Evolutionary conservation across 176 grass and related monocot species (phyloP).

Genomic region (Alopecurus myosuroides): DNA sequence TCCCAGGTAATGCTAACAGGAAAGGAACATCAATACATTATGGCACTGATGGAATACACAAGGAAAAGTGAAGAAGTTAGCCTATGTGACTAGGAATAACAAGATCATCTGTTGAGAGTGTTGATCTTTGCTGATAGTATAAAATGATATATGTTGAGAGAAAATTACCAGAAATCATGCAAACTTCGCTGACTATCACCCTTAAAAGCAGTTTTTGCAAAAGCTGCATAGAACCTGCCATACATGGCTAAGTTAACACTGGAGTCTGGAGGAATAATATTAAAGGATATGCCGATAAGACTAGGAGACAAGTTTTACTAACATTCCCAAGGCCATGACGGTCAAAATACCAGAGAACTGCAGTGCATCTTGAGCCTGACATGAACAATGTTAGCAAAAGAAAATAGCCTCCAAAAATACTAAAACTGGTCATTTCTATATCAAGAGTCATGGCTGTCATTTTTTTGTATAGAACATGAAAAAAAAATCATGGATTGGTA

Average conservation of each 20-base stretch:
- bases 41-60: background rate
- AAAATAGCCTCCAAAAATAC: constrained; percentile 5
- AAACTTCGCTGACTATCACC: constrained; percentile 81
- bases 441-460: background rate
- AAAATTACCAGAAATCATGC: constrained; percentile 86
- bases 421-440: background rate
- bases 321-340: constrained; percentile 97
- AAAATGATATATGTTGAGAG: constrained; percentile 7
- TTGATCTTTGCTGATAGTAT: background rate
- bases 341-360: constrained; percentile 85
- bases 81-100: background rate
- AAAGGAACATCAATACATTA: background rate
- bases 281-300: constrained; percentile 13
- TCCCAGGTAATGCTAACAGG: background rate
- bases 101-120: background rate
- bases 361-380: constrained; percentile 75
- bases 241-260: constrained; percentile 22
- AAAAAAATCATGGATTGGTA: background rate
- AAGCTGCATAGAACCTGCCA: constrained; percentile 92
- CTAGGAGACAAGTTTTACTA: constrained; percentile 43
- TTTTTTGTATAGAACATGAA: background rate
- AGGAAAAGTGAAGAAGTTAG: background rate
- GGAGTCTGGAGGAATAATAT: background rate
- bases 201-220: constrained; percentile 94
- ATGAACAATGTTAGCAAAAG: constrained; percentile 17